Percentiles rank a stretch among this genome's conserved stretches.
Evolutionary conservation across 768 basidiomycete species (phyloP).

Genomic region (Boletellus emodensis): DNA sequence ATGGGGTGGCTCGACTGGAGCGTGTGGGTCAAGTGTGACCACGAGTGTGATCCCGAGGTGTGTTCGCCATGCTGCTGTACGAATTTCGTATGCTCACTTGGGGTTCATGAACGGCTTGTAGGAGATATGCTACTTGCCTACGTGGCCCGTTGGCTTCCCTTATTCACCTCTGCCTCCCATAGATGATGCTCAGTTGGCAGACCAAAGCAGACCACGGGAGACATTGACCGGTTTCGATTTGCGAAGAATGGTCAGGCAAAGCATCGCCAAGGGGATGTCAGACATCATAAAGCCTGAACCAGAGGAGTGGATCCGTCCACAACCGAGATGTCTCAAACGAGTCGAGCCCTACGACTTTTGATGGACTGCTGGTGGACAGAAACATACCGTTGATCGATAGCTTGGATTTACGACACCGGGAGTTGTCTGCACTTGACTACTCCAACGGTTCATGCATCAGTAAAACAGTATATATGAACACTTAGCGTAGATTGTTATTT

Average conservation of each 20-base stretch:
- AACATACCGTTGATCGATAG: no score
- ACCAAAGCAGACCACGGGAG: neutral
- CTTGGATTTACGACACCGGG: no score
- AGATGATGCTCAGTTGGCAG: neutral
- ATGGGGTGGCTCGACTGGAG: slow-evolving; percentile 52
- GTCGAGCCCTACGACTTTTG: neutral
- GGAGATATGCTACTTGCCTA: slow-evolving; percentile 1
- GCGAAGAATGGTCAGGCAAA: neutral
- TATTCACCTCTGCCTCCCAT: neutral
- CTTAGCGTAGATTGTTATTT: no score
- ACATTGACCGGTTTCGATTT: neutral
- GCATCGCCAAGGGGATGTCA: neutral
- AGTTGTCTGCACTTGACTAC: no score
- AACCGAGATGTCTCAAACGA: neutral
- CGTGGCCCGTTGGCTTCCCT: neutral
- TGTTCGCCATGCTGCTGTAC: slow-evolving; percentile 4
- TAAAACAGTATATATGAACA: no score
- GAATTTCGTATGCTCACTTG: no score
- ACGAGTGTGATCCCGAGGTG: slow-evolving; percentile 44
- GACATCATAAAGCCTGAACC: neutral
- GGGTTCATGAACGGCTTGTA: neutral
- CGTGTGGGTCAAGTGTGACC: slow-evolving; percentile 44
- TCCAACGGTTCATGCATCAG: no score
- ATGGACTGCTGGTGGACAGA: neutral
- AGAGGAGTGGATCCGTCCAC: neutral